Evolutionary conservation across 2,329 filamentous ascomycete genomes (phyloP).

Genomic region (Colletotrichum noveboracense): DNA sequence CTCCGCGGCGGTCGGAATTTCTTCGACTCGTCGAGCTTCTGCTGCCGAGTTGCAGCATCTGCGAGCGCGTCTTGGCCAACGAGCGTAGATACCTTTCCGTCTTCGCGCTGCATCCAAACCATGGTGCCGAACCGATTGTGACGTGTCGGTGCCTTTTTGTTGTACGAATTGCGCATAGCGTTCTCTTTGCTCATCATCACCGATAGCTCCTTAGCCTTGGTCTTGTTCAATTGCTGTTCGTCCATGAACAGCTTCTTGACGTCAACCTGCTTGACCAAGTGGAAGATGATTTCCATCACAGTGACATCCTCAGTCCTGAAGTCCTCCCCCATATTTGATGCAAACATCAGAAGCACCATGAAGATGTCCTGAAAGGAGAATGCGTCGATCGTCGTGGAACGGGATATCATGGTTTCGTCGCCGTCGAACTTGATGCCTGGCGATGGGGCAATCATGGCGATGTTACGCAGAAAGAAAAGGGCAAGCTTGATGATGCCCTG

Average conservation of each 20-base stretch:
- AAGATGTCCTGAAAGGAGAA: conserved; percentile 93
- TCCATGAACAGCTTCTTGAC: conserved; percentile 85
- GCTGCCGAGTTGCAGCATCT: conserved; percentile 73
- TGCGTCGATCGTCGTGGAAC: conserved; percentile 85
- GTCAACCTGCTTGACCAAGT: conserved; percentile 89
- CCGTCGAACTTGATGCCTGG: conserved; percentile 77
- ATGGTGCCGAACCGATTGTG: conserved; percentile 97
- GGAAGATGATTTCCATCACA: conserved; percentile 91
- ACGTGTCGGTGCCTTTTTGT: conserved; percentile 79
- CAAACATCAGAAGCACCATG: conserved; percentile 81
- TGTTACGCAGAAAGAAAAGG: conserved; percentile 87
- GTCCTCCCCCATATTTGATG: conserved; percentile 92
- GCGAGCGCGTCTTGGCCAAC: conserved; percentile 87
- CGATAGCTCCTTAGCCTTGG: conserved; percentile 75
- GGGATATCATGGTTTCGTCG: conserved; percentile 88
- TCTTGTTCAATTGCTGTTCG: conserved; percentile 71
- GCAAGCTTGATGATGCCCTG: conserved; percentile 92
- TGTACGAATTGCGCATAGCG: conserved; percentile 79
- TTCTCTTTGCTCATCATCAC: conserved; percentile 81
- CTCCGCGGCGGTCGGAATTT: conserved; percentile 84
- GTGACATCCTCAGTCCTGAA: conserved; percentile 88
- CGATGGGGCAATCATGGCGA: conserved; percentile 82
- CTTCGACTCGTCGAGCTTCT: conserved; percentile 91
- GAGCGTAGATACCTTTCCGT: conserved; percentile 83
- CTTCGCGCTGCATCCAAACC: conserved; percentile 92